Conservation (phyloP, 306 rosid species). For the Calophaca sinica region DNA sequence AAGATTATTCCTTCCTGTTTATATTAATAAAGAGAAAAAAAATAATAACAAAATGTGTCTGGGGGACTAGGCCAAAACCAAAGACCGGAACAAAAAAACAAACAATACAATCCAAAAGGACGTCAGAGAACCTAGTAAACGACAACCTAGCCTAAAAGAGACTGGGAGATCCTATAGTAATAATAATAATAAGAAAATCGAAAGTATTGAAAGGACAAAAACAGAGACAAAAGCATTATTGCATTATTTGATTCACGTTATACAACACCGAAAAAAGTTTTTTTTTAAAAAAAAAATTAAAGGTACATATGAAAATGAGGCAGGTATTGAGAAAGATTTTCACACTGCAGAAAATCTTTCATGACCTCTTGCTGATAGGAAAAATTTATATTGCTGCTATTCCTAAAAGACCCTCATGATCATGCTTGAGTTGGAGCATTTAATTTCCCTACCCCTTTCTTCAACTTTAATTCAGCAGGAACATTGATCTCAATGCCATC, state of each 20-base stretch:
- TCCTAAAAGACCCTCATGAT: slow-evolving; percentile 40
- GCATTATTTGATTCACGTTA: slow-evolving; percentile 49
- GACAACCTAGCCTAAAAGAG: too few species aligned
- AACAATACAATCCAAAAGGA: too few species aligned
- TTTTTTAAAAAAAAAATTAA: slow-evolving; percentile 38
- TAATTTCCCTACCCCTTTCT: slow-evolving; percentile 43
- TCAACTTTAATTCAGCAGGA: slow-evolving; percentile 30
- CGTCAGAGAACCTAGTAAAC: too few species aligned
- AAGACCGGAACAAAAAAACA: too few species aligned
- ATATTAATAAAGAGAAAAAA: too few species aligned
- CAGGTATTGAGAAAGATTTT: slow-evolving; percentile 47
- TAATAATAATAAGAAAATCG: neutral
- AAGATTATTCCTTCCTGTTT: too few species aligned
- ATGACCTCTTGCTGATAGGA: slow-evolving; percentile 39
- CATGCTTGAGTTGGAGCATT: slow-evolving; percentile 29
- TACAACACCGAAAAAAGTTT: slow-evolving; percentile 19
- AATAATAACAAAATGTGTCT: too few species aligned
- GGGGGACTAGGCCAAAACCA: too few species aligned
- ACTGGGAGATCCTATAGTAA: too few species aligned
- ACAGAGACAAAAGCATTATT: slow-evolving; percentile 41
- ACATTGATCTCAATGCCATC: slow-evolving; percentile 45
- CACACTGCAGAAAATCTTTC: slow-evolving; percentile 51
- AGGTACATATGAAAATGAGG: slow-evolving; percentile 4
- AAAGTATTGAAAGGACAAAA: slow-evolving; percentile 4
- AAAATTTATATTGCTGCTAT: slow-evolving; percentile 38